Evolutionary conservation across 2,329 filamentous ascomycete species (phyloP).

Genomic region (Claviceps maximensis): DNA sequence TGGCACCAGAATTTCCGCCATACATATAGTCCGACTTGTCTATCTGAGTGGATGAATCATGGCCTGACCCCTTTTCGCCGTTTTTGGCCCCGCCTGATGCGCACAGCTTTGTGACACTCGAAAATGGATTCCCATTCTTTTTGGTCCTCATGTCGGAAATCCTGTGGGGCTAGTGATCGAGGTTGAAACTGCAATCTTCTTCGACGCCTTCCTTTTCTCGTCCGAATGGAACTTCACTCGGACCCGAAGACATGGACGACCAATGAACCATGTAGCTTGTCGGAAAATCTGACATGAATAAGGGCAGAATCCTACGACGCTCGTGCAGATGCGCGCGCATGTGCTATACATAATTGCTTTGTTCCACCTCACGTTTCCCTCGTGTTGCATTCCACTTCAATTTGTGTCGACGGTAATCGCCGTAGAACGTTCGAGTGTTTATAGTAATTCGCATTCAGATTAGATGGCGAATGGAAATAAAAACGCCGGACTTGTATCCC

Average conservation of each 20-base stretch:
- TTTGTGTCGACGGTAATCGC: neutral
- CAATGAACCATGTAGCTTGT: neutral
- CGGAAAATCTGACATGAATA: neutral
- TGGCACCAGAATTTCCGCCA: neutral
- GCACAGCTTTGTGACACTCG: neutral
- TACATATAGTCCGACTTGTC: neutral
- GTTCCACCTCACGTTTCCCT: neutral
- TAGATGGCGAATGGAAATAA: neutral
- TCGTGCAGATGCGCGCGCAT: neutral
- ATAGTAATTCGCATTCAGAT: neutral
- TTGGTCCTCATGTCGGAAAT: neutral
- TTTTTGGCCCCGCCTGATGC: neutral
- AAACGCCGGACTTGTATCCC: neutral
- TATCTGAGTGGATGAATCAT: neutral
- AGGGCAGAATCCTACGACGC: neutral
- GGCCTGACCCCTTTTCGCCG: neutral
- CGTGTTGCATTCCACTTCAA: neutral
- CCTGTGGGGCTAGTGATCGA: neutral
- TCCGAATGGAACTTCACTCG: slow-evolving; percentile 5
- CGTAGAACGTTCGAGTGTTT: neutral
- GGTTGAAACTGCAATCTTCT: neutral
- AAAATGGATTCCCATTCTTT: neutral
- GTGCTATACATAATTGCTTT: neutral
- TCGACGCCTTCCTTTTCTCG: neutral
- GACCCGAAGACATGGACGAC: slow-evolving; percentile 4